These are phyloP conservation scores for Madurella mycetomatis DNA, from an alignment of 2,329 filamentous ascomycete genomes.

Conservation along the genomic window DNA sequence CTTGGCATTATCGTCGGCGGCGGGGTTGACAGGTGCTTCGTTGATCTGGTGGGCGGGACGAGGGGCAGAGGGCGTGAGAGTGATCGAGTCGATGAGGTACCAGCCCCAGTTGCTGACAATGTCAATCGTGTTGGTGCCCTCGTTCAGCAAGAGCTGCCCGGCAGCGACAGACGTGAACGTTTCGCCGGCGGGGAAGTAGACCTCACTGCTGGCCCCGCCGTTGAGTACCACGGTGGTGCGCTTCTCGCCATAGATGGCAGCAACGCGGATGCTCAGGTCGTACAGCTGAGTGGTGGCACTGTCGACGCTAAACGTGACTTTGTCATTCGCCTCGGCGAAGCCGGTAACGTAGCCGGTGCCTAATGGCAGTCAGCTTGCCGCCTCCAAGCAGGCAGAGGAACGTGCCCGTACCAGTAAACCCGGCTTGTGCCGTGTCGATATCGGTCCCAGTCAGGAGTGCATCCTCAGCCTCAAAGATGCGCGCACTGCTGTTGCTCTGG, in stretches of 20 bases:
- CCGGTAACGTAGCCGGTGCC: slow-evolving; percentile 45
- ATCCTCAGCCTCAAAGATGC: slow-evolving; percentile 37
- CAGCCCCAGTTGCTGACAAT: slow-evolving; percentile 47
- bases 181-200: slow-evolving; percentile 37
- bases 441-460: slow-evolving; percentile 38
- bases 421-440: slow-evolving; percentile 36
- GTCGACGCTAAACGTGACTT: slow-evolving; percentile 40
- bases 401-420: slow-evolving; percentile 28
- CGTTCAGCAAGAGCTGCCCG: slow-evolving; percentile 42
- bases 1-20: slow-evolving; percentile 35
- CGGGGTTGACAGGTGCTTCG: slow-evolving; percentile 34
- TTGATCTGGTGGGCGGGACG: slow-evolving; percentile 22
- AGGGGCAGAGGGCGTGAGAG: slow-evolving; percentile 18
- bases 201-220: slow-evolving; percentile 37
- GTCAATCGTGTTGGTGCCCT: slow-evolving; percentile 41
- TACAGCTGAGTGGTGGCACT: slow-evolving; percentile 36
- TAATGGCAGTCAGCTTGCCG: slow-evolving; percentile 16
- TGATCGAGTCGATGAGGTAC: slow-evolving; percentile 44
- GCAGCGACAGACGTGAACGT: slow-evolving; percentile 37
- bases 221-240: slow-evolving; percentile 41
- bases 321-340: slow-evolving; percentile 40
- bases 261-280: slow-evolving; percentile 42
- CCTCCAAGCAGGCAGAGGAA: too few species aligned
- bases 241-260: slow-evolving; percentile 44
- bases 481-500: slow-evolving; percentile 3